These are phyloP conservation scores for Madurella mycetomatis DNA, from an alignment of 2,329 filamentous ascomycete genomes.

Conservation along the genomic window DNA sequence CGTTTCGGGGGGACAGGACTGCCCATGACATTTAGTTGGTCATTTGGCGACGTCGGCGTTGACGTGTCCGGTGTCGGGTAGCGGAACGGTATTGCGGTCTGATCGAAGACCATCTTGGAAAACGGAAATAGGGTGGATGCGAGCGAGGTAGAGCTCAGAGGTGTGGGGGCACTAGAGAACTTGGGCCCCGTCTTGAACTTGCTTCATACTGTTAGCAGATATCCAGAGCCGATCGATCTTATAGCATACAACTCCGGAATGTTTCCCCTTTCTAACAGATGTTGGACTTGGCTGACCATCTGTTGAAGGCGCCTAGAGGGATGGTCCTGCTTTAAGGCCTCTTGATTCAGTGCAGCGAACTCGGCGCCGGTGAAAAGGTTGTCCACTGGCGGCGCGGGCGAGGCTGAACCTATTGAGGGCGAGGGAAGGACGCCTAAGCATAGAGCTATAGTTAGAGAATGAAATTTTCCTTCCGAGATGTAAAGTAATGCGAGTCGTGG, in stretches of 20 bases:
- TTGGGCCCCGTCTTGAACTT: conserved; percentile 53
- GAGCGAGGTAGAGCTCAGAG: conserved; percentile 30
- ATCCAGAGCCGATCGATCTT: neutral
- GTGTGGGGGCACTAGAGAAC: conserved; percentile 16
- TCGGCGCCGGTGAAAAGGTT: conserved; percentile 49
- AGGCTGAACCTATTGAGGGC: conserved; percentile 55
- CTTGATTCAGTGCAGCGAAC: conserved; percentile 67
- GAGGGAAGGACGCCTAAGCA: conserved; percentile 60
- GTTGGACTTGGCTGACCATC: conserved; percentile 68
- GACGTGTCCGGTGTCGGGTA: conserved; percentile 37
- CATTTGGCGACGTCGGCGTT: conserved; percentile 27
- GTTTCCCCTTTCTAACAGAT: conserved; percentile 67
- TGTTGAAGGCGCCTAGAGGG: conserved; percentile 64
- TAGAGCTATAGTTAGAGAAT: conserved; percentile 6
- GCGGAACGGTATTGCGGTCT: conserved; percentile 38
- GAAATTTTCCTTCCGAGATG: conserved; percentile 5
- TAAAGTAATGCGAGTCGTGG: neutral
- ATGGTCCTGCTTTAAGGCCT: conserved; percentile 55
- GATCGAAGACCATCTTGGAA: conserved; percentile 44
- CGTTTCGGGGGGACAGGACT: conserved; percentile 30
- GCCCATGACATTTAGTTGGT: conserved; percentile 22
- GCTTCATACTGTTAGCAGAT: conserved; percentile 38
- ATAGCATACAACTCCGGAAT: conserved; percentile 61
- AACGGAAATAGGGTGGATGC: conserved; percentile 46
- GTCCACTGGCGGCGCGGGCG: conserved; percentile 47